Evolutionary conservation across 2,329 filamentous ascomycete genomes (phyloP).

Genomic region (Dendryphion nanum): DNA sequence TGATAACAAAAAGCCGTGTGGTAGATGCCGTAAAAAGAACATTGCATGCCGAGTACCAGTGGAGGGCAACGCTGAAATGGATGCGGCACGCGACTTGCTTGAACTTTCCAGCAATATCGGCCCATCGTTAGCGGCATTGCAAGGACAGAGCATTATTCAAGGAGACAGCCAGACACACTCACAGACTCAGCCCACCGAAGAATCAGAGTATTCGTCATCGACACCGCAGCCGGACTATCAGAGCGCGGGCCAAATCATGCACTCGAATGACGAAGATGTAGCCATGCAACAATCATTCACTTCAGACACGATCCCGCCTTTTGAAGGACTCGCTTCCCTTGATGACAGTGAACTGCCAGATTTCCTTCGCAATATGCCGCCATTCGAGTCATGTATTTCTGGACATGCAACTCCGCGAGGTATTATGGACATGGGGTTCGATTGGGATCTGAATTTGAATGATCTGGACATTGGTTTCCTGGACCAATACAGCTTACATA

Average conservation of each 20-base stretch:
- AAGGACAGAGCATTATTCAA: too few relatives aligned
- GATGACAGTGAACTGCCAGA: conserved; percentile 25
- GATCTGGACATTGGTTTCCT: conserved; percentile 46
- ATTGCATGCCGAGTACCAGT: conserved; percentile 41
- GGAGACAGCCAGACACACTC: too few relatives aligned
- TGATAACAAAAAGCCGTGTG: conserved; percentile 55
- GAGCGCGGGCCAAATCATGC: too few relatives aligned
- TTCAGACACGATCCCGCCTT: too few relatives aligned
- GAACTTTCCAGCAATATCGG: conserved; percentile 23
- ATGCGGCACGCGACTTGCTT: conserved; percentile 31
- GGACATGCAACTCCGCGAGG: conserved; percentile 46
- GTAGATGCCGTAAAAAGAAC: conserved; percentile 50
- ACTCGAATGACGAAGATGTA: background rate
- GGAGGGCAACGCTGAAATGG: conserved; percentile 11
- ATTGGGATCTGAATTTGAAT: conserved; percentile 46
- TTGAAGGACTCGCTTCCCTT: conserved; percentile 14
- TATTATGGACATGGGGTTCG: conserved; percentile 45
- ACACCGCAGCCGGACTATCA: too few relatives aligned
- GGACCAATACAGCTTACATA: conserved; percentile 46
- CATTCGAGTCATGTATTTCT: conserved; percentile 24
- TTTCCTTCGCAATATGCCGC: conserved; percentile 30
- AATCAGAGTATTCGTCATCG: too few relatives aligned
- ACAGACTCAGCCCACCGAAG: too few relatives aligned
- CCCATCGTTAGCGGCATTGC: too few relatives aligned
- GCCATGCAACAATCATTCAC: too few relatives aligned